Percentiles rank a stretch among this genome's conserved stretches.
Conservation (phyloP, 2,329 filamentous ascomycete genomes). For the Neopestalotiopsis rosae region DNA sequence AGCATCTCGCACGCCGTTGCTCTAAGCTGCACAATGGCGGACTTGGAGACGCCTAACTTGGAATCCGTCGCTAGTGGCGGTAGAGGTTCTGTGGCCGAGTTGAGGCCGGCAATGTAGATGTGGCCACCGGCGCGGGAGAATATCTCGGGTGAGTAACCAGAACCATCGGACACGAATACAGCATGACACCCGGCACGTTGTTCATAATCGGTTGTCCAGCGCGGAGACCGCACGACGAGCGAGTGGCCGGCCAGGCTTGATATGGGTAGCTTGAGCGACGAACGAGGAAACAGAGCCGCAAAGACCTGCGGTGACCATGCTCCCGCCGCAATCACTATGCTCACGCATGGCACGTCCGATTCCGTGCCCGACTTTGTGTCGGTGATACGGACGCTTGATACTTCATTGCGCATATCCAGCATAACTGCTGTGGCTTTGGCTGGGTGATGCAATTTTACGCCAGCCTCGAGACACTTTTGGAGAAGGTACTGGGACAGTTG, state of each 20-base stretch:
- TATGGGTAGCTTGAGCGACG: slow-evolving; percentile 60
- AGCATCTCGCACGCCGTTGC: slow-evolving; percentile 55
- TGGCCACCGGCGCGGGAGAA: slow-evolving; percentile 71
- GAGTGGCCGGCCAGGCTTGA: slow-evolving; percentile 73
- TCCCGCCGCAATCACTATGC: slow-evolving; percentile 71
- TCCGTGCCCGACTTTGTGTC: slow-evolving; percentile 49
- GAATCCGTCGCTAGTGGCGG: slow-evolving; percentile 60
- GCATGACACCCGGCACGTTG: slow-evolving; percentile 64
- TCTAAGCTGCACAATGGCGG: slow-evolving; percentile 55
- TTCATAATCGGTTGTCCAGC: slow-evolving; percentile 49
- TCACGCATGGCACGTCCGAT: slow-evolving; percentile 64
- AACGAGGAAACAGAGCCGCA: slow-evolving; percentile 63
- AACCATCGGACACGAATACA: slow-evolving; percentile 65
- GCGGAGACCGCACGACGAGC: slow-evolving; percentile 67
- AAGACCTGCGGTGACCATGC: slow-evolving; percentile 76
- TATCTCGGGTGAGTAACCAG: slow-evolving; percentile 70
- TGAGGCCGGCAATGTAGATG: slow-evolving; percentile 77
- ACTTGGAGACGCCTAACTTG: slow-evolving; percentile 42
- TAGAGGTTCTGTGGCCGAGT: slow-evolving; percentile 63
- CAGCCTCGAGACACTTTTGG: slow-evolving; percentile 57
- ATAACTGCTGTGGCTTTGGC: slow-evolving; percentile 59
- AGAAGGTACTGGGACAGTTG: slow-evolving; percentile 71
- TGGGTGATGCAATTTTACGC: slow-evolving; percentile 71
- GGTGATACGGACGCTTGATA: slow-evolving; percentile 58
- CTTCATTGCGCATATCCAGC: slow-evolving; percentile 52